These are phyloP conservation scores for Herpetomonas samuelpessoai DNA, from an alignment of 208 protist species.

Conservation along the genomic window DNA sequence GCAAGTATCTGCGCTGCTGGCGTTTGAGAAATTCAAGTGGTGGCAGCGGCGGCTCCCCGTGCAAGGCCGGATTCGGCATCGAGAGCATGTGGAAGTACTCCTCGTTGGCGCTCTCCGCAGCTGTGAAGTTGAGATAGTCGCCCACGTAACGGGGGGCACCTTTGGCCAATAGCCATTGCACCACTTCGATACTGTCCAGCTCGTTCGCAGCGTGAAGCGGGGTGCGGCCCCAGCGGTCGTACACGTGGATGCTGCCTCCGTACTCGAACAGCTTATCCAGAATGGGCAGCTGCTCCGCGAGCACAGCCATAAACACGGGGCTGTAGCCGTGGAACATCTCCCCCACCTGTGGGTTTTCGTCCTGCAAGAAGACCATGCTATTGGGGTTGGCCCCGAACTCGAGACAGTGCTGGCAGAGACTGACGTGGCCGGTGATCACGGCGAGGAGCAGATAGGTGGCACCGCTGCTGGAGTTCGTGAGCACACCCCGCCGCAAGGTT, in stretches of 20 bases:
- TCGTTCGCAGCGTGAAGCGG: slow-evolving; percentile 79
- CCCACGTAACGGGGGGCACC: slow-evolving; percentile 74
- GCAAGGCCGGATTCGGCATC: slow-evolving; percentile 56
- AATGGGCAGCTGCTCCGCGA: slow-evolving; percentile 69
- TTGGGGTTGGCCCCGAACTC: slow-evolving; percentile 85
- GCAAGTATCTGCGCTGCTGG: slow-evolving; percentile 8
- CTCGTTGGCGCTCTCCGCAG: slow-evolving; percentile 34
- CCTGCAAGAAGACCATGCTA: slow-evolving; percentile 74
- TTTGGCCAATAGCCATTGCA: slow-evolving; percentile 73
- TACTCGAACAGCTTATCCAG: slow-evolving; percentile 56
- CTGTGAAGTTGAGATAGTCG: slow-evolving; percentile 43
- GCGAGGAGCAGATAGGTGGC: slow-evolving; percentile 78
- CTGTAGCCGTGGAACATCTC: slow-evolving; percentile 90
- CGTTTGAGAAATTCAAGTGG: slow-evolving; percentile 27
- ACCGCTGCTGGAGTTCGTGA: slow-evolving; percentile 40
- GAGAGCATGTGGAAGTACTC: slow-evolving; percentile 49
- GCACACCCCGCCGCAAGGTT: slow-evolving; percentile 33
- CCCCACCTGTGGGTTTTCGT: slow-evolving; percentile 42
- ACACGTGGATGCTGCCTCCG: slow-evolving; percentile 78
- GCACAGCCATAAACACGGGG: slow-evolving; percentile 80
- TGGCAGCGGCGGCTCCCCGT: slow-evolving; percentile 25
- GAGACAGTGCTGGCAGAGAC: slow-evolving; percentile 64
- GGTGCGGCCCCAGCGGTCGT: slow-evolving; percentile 87
- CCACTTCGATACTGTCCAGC: slow-evolving; percentile 61
- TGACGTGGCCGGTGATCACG: slow-evolving; percentile 69